Evolutionary conservation across 2,329 filamentous ascomycete genomes (phyloP).

Genomic region (Fonsecaea monophora): DNA sequence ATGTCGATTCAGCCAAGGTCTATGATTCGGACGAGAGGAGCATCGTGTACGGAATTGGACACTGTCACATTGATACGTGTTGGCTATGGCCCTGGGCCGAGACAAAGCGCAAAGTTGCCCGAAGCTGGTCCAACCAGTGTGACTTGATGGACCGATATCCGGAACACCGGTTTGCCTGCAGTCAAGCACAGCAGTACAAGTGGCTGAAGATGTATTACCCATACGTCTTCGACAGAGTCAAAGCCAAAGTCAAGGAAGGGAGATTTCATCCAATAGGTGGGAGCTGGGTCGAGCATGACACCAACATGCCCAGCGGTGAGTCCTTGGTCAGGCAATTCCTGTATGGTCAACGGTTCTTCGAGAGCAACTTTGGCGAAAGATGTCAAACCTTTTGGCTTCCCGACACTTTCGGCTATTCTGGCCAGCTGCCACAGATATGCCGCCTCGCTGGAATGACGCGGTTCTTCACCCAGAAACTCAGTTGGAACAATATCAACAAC

Average conservation of each 20-base stretch:
- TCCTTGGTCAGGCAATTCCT: slow-evolving; percentile 92
- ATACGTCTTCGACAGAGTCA: slow-evolving; percentile 85
- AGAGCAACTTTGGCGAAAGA: slow-evolving; percentile 87
- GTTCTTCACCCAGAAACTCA: slow-evolving; percentile 97
- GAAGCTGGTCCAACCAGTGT: slow-evolving; percentile 97
- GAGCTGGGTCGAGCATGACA: slow-evolving; percentile 99
- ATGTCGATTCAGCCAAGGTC: slow-evolving; percentile 81
- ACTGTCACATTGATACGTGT: slow-evolving; percentile 97
- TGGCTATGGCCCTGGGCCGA: slow-evolving; percentile 99
- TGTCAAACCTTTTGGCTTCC: slow-evolving; percentile 96
- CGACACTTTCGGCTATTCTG: slow-evolving; percentile 97
- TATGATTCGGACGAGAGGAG: slow-evolving; percentile 77
- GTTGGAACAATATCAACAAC: slow-evolving; percentile 99
- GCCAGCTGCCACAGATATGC: slow-evolving; percentile 91
- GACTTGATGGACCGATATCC: slow-evolving; percentile 94
- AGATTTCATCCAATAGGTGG: slow-evolving; percentile 94
- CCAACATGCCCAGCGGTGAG: slow-evolving; percentile 94
- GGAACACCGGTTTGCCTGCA: slow-evolving; percentile 89
- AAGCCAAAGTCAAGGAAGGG: slow-evolving; percentile 86
- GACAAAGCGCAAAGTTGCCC: slow-evolving; percentile 93
- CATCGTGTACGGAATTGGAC: slow-evolving; percentile 86
- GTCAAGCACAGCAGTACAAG: slow-evolving; percentile 96
- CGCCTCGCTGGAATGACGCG: slow-evolving; percentile 93
- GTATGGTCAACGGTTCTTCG: slow-evolving; percentile 93
- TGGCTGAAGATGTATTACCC: slow-evolving; percentile 94